A percentile compares a stretch with the other conserved stretches of the same genome.
Conservation (phyloP, 768 basidiomycete genomes). For the Cantharellus cinnabarinus region DNA sequence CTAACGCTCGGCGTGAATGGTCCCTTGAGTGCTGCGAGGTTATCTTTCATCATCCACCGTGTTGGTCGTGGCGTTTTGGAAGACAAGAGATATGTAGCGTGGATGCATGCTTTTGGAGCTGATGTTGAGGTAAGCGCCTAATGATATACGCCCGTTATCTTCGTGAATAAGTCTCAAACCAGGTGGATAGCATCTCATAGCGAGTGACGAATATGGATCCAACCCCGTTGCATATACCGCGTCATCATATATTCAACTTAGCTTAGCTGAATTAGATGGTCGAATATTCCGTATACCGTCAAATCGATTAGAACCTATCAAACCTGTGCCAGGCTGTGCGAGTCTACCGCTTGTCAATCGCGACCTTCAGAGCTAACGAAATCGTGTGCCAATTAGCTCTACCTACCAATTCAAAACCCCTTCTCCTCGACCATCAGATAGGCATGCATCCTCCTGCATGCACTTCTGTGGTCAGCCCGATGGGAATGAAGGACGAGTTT, state of each 20-base stretch:
- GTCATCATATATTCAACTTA: slow-evolving; percentile 48
- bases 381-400: slow-evolving; percentile 14
- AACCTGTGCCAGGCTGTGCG: slow-evolving; percentile 18
- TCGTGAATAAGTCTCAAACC: background rate
- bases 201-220: slow-evolving; percentile 37
- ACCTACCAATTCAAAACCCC: slow-evolving; percentile 27
- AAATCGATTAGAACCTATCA: slow-evolving; percentile 25
- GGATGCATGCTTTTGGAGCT: slow-evolving; percentile 48
- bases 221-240: slow-evolving; percentile 59
- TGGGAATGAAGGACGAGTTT: slow-evolving; percentile 9
- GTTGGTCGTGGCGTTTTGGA: slow-evolving; percentile 51
- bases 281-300: slow-evolving; percentile 50
- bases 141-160: slow-evolving; percentile 1
- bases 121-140: slow-evolving; percentile 34
- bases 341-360: background rate
- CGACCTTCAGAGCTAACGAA: background rate
- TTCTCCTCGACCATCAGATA: slow-evolving; percentile 24
- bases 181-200: slow-evolving; percentile 43
- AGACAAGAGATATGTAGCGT: slow-evolving; percentile 43
- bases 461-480: slow-evolving; percentile 20
- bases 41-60: slow-evolving; percentile 41
- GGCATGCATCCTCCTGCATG: slow-evolving; percentile 28
- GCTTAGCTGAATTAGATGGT: slow-evolving; percentile 48
- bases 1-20: slow-evolving; percentile 24
- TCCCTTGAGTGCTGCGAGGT: slow-evolving; percentile 23